These are phyloP conservation scores for Ceratobasidium theobromae DNA, from an alignment of 1,284 basidiomycete genomes.

Conservation along the genomic window DNA sequence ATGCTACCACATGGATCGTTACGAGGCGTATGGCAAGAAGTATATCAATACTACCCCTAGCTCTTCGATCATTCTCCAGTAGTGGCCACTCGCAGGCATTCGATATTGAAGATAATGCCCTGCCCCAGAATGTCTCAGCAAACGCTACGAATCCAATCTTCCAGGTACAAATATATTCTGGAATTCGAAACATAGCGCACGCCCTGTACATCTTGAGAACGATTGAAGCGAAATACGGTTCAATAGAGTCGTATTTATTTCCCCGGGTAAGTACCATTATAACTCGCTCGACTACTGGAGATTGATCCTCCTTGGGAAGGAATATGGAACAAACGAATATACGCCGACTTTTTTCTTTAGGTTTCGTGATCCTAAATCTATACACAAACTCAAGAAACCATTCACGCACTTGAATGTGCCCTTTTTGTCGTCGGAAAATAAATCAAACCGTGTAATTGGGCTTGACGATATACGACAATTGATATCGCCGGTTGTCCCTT, in stretches of 20 bases:
- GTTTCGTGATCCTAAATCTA: conserved; percentile 7
- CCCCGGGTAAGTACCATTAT: conserved; percentile 17
- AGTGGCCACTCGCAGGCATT: too few species aligned
- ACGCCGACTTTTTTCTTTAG: conserved; percentile 24
- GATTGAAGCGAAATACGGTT: conserved; percentile 21
- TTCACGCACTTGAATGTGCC: conserved; percentile 16
- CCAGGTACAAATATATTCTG: conserved; percentile 13
- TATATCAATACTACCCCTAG: too few species aligned
- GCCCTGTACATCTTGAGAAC: conserved; percentile 12
- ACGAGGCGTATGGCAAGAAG: too few species aligned
- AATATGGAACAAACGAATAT: conserved; percentile 20
- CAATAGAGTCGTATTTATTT: conserved; percentile 17
- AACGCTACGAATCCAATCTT: not conserved
- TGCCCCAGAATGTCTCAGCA: not conserved
- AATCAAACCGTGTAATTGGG: conserved; percentile 21
- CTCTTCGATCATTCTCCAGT: too few species aligned
- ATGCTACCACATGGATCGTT: too few species aligned
- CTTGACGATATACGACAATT: not conserved
- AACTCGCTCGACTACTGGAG: not conserved
- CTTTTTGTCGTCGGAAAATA: not conserved
- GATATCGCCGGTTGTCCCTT: not conserved
- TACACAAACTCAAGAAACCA: conserved; percentile 1
- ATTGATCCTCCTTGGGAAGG: not conserved
- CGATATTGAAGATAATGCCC: too few species aligned
- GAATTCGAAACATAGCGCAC: conserved; percentile 19